Base-by-base conservation (phyloP, 2,329 filamentous ascomycete species). In the Elsinoe australis region DNA sequence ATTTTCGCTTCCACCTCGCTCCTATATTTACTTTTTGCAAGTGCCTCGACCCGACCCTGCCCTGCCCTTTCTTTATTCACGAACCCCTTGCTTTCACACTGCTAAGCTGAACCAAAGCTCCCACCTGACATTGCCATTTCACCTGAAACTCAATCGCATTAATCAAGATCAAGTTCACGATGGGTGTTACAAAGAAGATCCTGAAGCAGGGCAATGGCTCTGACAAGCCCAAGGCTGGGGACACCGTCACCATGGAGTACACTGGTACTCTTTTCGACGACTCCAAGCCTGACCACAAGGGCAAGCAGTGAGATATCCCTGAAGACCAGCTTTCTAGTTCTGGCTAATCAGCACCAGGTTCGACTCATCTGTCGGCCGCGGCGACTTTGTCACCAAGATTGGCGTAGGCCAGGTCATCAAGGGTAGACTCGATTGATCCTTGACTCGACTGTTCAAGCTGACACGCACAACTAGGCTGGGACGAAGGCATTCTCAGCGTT, bases 231-330 rank as follows among this genome's bases (percentile, higher is more conserved):
- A 62, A 68, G 55, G 59, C 62, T 12, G 84, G 86, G 56, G 80
- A 95, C 65, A 78, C 70, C 19, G 86, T 96, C 61, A 79, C 77
- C 61, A 94, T 96, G 63, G 80, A 92, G 70, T 96, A 96, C 76
- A 92, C 84, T 33, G 92, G 92, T 59, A 95, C 74, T 70, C 75
- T 96, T 54, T 85, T 83, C 69, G 82, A 94, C 61, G 61, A 71
- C 17, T 68, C 61, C 54, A 69, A 78, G 64, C 67, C 75, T 14
- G 73, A 79, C 50, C 72, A 78, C 61, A 78, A 76, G 75, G 89
- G 89, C 59, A 68, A 66, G 19, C 63, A 87, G 88, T 94, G 72
- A 61, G 82, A 69, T n/a, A 3, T n/a, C n/a, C 12, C 4, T 14
- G 15, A 32, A 12, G 3, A 9, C n/a, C 12, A 22, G 10, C 18